Base-by-base conservation (phyloP, 805 yeast genomes). In the Isabelozyma pseudorhagii region DNA sequence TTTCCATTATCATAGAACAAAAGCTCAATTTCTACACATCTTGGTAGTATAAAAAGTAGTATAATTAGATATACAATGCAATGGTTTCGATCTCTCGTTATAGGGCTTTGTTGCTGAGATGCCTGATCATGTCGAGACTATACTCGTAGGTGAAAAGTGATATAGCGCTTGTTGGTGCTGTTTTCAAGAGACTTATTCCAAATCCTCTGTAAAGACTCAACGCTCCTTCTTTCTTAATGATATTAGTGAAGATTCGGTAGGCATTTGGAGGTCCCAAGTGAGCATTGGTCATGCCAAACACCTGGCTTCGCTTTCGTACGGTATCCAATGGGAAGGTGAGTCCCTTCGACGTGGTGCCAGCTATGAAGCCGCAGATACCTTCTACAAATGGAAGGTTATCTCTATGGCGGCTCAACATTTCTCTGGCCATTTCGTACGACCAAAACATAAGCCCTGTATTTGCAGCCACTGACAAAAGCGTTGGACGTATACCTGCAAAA, bases 311-410 rank as follows among this genome's bases (percentile, higher is more conserved):
- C 59, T 90, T 83, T 18, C 97, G 74, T 2, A 92, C 63, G 0
- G 96, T 82, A 64, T 94, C 99, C 42, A 94, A 63, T 0, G 99
- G 99, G 66, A 89, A 94, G 0, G 89, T 84, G 0, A 82, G 54
- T 0, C 83, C 79, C 64, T 94, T 94, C 10, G 96, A 80, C 3
- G 82, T 55, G 0, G 82, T 73, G 0, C 97, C 98, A 0, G 97
- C 96, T 0, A 82, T 45, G 38, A 89, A 71, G 42, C 97, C 87
- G 63, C 93, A 80, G 36, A 79, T 50, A 6, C 84, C 82, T 56
- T 83, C 85, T 31, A 75, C 57, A 27, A 68, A 65, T 3, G 79
- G 78, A 5, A 75, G 47, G 14, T 57, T 51, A 2, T 48, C 38
- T 3, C 57, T 52, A 45, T 61, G 65, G 34, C 61, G 55, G 25